Evolutionary conservation across 192 early-diverging fungal species (phyloP).

Genomic region (Spizellomyces sp.): DNA sequence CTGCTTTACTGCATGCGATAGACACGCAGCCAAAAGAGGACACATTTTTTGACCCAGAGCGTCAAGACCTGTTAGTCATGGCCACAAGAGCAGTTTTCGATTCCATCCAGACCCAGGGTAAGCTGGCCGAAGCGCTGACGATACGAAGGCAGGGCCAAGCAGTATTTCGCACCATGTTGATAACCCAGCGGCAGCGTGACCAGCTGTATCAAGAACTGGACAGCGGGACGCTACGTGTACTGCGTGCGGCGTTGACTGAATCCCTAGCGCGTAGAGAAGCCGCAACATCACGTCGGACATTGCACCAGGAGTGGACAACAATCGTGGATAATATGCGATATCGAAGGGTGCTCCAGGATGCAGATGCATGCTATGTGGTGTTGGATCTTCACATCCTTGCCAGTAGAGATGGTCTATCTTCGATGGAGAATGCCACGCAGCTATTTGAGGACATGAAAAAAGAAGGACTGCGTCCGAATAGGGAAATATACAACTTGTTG

Average conservation of each 20-base stretch:
- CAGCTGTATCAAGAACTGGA: not conserved
- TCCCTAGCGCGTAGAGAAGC: not conserved
- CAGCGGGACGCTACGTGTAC: not conserved
- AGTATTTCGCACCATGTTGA: no score
- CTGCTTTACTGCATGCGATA: no score
- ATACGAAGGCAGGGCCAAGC: no score
- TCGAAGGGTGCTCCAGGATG: not conserved
- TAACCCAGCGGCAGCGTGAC: not conserved
- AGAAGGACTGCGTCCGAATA: slow-evolving; percentile 13
- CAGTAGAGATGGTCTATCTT: not conserved
- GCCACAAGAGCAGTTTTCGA: no score
- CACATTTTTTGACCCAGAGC: no score
- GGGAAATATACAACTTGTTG: slow-evolving; percentile 10
- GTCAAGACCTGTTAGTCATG: no score
- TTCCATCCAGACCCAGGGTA: no score
- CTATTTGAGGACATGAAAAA: slow-evolving; percentile 20
- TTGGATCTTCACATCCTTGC: slow-evolving; percentile 9
- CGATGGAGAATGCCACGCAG: not conserved
- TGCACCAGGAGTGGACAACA: slow-evolving; percentile 16
- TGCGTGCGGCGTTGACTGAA: not conserved
- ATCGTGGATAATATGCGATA: slow-evolving; percentile 8
- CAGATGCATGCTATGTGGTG: not conserved
- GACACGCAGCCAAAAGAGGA: no score
- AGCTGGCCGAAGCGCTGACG: no score
- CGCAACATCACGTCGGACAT: slow-evolving; percentile 1